phyloP scores from a whole-genome alignment of 2,329 filamentous ascomycete genomes.

The Aureobasidium uvarum region DNA sequence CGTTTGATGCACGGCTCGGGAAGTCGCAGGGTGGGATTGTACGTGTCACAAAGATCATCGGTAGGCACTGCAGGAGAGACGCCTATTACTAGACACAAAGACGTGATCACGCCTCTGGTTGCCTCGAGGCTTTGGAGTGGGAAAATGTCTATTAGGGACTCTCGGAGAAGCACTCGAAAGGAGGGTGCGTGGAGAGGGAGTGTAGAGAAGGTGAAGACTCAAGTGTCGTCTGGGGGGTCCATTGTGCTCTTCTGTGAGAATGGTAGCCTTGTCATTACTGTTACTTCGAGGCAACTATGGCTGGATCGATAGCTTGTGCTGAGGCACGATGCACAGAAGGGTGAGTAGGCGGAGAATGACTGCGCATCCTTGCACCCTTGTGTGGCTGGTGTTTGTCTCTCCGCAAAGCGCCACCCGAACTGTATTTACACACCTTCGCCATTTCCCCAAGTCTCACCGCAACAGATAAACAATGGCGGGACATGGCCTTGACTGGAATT shows the following conservation, averaged over 20 bases:
- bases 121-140: neutral
- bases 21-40: conserved; percentile 2
- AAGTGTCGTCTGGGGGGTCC: too few relatives aligned
- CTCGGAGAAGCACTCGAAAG: neutral
- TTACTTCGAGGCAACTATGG: too few relatives aligned
- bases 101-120: neutral
- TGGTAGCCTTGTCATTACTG: neutral
- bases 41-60: conserved; percentile 17
- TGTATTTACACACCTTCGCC: neutral
- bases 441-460: neutral
- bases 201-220: neutral
- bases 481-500: conserved; percentile 56
- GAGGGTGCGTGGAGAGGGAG: neutral
- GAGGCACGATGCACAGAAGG: neutral
- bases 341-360: neutral
- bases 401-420: conserved; percentile 8
- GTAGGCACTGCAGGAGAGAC: neutral
- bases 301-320: neutral
- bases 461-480: conserved; percentile 32
- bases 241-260: too few relatives aligned
- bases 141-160: neutral
- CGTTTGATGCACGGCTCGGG: conserved; percentile 9
- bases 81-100: neutral
- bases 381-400: neutral
- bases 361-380: neutral